Evolutionary conservation across 805 yeast genomes (phyloP).

Genomic region (Candida railenensis): DNA sequence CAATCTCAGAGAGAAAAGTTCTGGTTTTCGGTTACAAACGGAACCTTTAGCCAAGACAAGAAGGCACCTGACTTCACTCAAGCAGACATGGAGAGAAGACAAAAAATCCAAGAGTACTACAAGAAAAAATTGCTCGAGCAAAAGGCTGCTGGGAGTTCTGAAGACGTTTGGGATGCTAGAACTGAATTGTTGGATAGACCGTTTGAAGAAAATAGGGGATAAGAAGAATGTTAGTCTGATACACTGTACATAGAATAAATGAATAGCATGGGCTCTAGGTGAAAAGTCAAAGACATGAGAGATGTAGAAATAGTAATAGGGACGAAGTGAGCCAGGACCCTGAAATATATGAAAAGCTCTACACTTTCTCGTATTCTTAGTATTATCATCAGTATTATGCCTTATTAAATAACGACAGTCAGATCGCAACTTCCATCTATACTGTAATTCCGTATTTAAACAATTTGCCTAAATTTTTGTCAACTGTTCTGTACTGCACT

Average conservation of each 20-base stretch:
- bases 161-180: constrained; percentile 75
- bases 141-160: constrained; percentile 69
- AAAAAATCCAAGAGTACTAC: constrained; percentile 66
- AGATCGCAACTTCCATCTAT: background rate
- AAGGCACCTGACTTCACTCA: constrained; percentile 25
- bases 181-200: constrained; percentile 34
- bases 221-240: background rate
- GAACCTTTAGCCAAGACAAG: constrained; percentile 22
- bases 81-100: constrained; percentile 49
- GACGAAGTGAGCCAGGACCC: no score
- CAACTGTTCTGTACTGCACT: background rate
- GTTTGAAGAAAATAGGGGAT: constrained; percentile 23
- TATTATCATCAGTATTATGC: background rate
- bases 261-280: background rate
- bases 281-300: background rate
- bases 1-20: constrained; percentile 67
- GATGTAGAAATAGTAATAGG: no score
- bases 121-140: constrained; percentile 60
- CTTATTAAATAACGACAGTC: background rate
- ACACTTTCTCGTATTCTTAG: no score
- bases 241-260: background rate
- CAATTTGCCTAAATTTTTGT: background rate
- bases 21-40: constrained; percentile 73
- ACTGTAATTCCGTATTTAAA: background rate
- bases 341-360: no score